phyloP scores from a whole-genome alignment of 2,329 filamentous ascomycete species.

The Fusarium nodosum region DNA sequence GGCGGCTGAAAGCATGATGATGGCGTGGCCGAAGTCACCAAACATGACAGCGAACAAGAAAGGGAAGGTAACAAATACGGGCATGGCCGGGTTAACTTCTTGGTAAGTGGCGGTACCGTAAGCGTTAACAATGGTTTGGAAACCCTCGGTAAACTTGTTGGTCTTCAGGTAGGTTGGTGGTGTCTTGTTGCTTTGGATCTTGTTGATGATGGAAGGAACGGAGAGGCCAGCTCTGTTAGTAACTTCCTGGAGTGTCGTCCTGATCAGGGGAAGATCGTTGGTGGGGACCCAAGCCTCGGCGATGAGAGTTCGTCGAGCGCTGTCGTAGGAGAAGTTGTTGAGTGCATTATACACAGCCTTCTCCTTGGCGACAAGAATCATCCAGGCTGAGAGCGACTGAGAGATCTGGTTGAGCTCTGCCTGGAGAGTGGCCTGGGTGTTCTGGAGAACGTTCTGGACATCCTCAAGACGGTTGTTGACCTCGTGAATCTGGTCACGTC shows the following conservation, averaged over 20 bases:
- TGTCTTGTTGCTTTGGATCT: conserved; percentile 96
- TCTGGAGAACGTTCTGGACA: conserved; percentile 90
- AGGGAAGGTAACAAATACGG: conserved; percentile 97
- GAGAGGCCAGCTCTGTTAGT: conserved; percentile 95
- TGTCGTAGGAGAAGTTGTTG: conserved; percentile 97
- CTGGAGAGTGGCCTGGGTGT: conserved; percentile 94
- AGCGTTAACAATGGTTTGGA: conserved; percentile 98
- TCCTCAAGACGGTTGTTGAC: conserved; percentile 95
- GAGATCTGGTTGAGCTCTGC: conserved; percentile 95
- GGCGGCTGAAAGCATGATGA: conserved; percentile 87
- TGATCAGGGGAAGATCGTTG: conserved; percentile 88
- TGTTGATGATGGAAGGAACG: conserved; percentile 98
- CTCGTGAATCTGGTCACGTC: conserved; percentile 96
- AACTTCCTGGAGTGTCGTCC: conserved; percentile 94
- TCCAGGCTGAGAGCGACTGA: conserved; percentile 93
- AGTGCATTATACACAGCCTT: conserved; percentile 97
- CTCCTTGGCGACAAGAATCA: conserved; percentile 97
- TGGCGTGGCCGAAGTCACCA: conserved; percentile 94
- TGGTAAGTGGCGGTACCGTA: conserved; percentile 98
- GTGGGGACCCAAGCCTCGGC: conserved; percentile 98
- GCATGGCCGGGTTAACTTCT: conserved; percentile 95
- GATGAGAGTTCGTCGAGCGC: conserved; percentile 94
- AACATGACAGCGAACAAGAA: conserved; percentile 99
- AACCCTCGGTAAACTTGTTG: conserved; percentile 97
- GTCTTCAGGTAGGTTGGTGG: conserved; percentile 98